Conservation (phyloP, 1,284 basidiomycete genomes). For the Trametes pubescens region DNA sequence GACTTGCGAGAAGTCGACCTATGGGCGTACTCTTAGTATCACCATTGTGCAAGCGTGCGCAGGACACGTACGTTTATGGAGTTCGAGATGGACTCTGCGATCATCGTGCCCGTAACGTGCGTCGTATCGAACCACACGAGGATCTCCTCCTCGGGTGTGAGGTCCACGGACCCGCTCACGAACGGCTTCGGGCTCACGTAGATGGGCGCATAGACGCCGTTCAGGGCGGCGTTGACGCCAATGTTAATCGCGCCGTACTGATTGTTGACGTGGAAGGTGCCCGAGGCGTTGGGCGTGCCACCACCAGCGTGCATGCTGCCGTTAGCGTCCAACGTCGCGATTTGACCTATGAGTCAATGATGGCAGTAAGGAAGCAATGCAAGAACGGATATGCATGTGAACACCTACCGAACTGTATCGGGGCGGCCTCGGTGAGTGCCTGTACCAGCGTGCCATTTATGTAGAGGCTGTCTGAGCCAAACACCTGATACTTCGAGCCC, state of each 20-base stretch:
- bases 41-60: background rate
- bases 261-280: background rate
- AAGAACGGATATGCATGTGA: background rate
- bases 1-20: background rate
- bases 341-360: background rate
- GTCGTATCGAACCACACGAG: background rate
- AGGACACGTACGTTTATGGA: background rate
- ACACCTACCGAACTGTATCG: background rate
- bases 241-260: background rate
- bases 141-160: background rate
- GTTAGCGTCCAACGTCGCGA: background rate
- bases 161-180: background rate
- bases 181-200: background rate
- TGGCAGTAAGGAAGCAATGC: no score
- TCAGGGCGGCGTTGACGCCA: background rate
- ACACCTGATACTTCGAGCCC: constrained; percentile 1
- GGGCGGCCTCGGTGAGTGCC: background rate
- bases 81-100: background rate
- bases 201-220: background rate
- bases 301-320: background rate
- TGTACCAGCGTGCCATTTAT: background rate
- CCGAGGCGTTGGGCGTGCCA: background rate
- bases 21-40: background rate
- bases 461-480: background rate
- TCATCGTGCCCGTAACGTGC: background rate